phyloP scores from a whole-genome alignment of 768 basidiomycete genomes.

The Podaxis sp. region DNA sequence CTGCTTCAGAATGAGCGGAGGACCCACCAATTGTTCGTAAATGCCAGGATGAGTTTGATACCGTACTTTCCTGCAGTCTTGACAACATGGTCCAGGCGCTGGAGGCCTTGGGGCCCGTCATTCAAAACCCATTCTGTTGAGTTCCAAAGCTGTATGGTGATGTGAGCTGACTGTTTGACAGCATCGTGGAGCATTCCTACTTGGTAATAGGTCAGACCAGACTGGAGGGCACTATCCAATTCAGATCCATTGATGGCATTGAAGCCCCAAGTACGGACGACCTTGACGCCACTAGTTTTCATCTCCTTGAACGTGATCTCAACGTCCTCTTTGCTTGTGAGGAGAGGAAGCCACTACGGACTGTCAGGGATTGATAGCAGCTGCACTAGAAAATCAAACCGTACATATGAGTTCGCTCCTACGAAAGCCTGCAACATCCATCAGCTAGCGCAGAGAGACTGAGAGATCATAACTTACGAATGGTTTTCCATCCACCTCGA shows the following conservation, averaged over 20 bases:
- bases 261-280: constrained; percentile 56
- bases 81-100: constrained; percentile 53
- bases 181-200: constrained; percentile 21
- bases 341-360: constrained; percentile 52
- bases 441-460: not conserved
- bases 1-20: not conserved
- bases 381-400: not conserved
- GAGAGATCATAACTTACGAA: constrained; percentile 35
- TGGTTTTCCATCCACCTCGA: constrained; percentile 49
- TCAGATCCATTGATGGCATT: constrained; percentile 46
- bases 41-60: constrained; percentile 51
- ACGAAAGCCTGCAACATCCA: constrained; percentile 39
- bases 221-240: constrained; percentile 39
- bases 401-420: constrained; percentile 54
- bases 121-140: constrained; percentile 48
- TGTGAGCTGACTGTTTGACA: not conserved
- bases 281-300: constrained; percentile 47
- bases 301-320: constrained; percentile 49
- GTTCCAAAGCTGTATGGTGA: constrained; percentile 43
- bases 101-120: constrained; percentile 52
- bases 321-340: constrained; percentile 47
- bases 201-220: constrained; percentile 52
- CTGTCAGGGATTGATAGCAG: not conserved
- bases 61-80: constrained; percentile 47
- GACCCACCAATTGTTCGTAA: constrained; percentile 56